Evolutionary conservation across 2,329 filamentous ascomycete genomes (phyloP).

Genomic region (Nothophoma quercina): DNA sequence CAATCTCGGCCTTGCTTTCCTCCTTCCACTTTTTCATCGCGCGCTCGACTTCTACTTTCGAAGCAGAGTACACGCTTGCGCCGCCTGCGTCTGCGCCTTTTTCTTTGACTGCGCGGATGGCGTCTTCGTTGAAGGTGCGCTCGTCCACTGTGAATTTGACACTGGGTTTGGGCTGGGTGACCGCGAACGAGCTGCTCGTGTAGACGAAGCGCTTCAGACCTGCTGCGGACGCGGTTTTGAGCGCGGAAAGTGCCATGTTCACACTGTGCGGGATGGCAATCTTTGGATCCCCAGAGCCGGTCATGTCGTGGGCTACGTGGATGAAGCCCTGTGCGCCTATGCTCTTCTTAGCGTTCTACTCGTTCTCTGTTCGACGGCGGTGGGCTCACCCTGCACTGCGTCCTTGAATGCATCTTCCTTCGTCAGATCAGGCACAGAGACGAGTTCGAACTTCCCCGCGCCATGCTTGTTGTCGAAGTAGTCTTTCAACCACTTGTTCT

Average conservation of each 20-base stretch:
- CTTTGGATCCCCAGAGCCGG: constrained; percentile 45
- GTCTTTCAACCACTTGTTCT: constrained; percentile 39
- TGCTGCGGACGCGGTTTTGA: constrained; percentile 51
- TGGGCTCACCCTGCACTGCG: constrained; percentile 32
- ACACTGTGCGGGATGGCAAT: constrained; percentile 53
- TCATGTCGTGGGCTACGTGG: constrained; percentile 56
- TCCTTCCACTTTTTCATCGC: constrained; percentile 57
- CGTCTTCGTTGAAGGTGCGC: constrained; percentile 50
- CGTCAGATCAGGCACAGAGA: constrained; percentile 40
- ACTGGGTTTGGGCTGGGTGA: constrained; percentile 44
- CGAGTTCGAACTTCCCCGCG: constrained; percentile 35
- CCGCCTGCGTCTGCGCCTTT: constrained; percentile 14
- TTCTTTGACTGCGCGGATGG: constrained; percentile 36
- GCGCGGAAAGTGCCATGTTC: constrained; percentile 47
- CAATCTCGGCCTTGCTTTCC: constrained; percentile 54
- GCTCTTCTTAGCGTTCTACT: not conserved
- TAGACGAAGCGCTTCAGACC: constrained; percentile 51
- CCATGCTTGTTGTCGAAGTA: constrained; percentile 39
- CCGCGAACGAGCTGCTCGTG: constrained; percentile 53
- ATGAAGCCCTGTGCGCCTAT: constrained; percentile 50
- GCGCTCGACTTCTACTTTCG: constrained; percentile 58
- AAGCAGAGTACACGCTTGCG: constrained; percentile 52
- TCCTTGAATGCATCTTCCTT: constrained; percentile 36
- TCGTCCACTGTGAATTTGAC: constrained; percentile 44
- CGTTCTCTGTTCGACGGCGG: not conserved